Evolutionary conservation across 495 filamentous ascomycete species (phyloP).

Genomic region (Penicillium soppii): DNA sequence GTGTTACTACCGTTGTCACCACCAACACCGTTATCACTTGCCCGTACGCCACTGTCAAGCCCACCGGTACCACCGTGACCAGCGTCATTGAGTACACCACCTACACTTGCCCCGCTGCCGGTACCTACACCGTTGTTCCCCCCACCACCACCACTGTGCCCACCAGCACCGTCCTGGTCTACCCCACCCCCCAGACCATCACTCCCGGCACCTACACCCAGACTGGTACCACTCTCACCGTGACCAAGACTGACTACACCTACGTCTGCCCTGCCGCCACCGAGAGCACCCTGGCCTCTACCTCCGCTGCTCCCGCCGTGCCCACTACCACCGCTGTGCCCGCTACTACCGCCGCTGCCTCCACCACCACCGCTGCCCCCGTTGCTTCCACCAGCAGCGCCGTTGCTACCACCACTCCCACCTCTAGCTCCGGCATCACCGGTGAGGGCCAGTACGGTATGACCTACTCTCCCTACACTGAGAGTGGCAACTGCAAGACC

Average conservation of each 20-base stretch:
- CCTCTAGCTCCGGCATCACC: slow-evolving; percentile 24
- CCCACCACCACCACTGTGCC: slow-evolving; percentile 57
- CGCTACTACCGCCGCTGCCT: slow-evolving; percentile 16
- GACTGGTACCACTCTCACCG: slow-evolving; percentile 62
- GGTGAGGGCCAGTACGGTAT: slow-evolving; percentile 73
- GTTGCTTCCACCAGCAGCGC: slow-evolving; percentile 14
- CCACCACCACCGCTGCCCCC: slow-evolving; percentile 18
- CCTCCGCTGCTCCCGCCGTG: slow-evolving; percentile 20
- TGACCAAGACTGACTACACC: slow-evolving; percentile 66
- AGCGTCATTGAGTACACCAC: slow-evolving; percentile 71
- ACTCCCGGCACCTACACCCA: slow-evolving; percentile 74
- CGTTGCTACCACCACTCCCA: slow-evolving; percentile 13
- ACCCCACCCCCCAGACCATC: slow-evolving; percentile 65
- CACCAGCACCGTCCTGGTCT: slow-evolving; percentile 56
- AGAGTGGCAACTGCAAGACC: slow-evolving; percentile 64
- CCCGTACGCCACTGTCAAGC: slow-evolving; percentile 69
- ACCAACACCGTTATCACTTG: slow-evolving; percentile 70
- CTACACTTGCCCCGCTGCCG: slow-evolving; percentile 74
- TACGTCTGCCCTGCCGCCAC: slow-evolving; percentile 70
- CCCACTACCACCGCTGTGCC: slow-evolving; percentile 22
- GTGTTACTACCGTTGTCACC: slow-evolving; percentile 72
- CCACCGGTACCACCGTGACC: slow-evolving; percentile 59
- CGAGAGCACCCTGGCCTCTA: slow-evolving; percentile 21
- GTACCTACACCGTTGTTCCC: slow-evolving; percentile 79
- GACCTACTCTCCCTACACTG: slow-evolving; percentile 84